Base-by-base conservation (phyloP, 805 yeast genomes). In the Wickerhamiella vanderwaltii region DNA sequence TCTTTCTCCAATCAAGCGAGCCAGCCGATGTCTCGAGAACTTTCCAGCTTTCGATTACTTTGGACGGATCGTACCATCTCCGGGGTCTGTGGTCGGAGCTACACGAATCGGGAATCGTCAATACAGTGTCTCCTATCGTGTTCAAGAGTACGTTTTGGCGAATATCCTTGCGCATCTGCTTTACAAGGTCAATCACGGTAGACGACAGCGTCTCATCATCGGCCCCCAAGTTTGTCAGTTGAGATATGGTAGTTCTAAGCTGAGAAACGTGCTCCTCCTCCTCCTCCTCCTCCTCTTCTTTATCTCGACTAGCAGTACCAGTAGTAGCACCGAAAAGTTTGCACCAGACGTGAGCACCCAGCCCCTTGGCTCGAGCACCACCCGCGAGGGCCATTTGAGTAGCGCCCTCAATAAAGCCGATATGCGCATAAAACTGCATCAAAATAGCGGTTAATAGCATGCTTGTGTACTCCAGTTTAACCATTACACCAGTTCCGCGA, bases 401-500 rank as follows among this genome's bases (percentile, higher is more conserved):
- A 11, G 20, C 34, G 2, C 33, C 40, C 3, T 29, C 20, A 6
- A 9, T 16, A 13, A 26, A 37, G 13, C 40, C 40, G n/a, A 29
- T 12, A 13, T 29, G 30, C 6, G 15, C 16, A 20, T 28, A 37
- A 9, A 37, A 16, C 12, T n/a, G 5, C 25, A 22, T 15, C 3
- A 37, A 26, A 9, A 23, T 11, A 3, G 40, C 34, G 13, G 12
- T 15, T 15, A 37, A 13, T 7, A 37, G 22, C 6, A 29, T 5
- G 13, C 16, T 20, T 12, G 33, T 29, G 15, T 19, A 29, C 28
- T 37, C 40, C 28, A 37, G 20, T 15, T 37, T 37, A 9, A 29
- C 33, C 40, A 37, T 37, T 7, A 18, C 22, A 6, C 32, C 25
- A 9, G 22, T 20, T 9, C 32, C 25, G 13, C 31, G 23, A 9